A percentile compares a stretch with the other conserved stretches of the same genome.
Conservation (phyloP, 805 yeast genomes). For the Pichia occidentalis region DNA sequence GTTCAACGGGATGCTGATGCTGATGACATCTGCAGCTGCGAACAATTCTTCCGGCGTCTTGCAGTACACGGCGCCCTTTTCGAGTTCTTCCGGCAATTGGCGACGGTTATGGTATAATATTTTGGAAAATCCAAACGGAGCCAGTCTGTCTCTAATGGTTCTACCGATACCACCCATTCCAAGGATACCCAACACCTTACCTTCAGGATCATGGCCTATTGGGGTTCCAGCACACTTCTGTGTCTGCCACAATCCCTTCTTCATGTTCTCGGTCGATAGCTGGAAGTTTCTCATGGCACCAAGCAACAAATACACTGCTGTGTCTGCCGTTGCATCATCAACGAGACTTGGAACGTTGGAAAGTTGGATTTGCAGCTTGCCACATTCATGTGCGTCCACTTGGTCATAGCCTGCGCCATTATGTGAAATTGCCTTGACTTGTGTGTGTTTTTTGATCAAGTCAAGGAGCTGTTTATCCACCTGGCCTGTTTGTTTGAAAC, state of each 20-base stretch:
- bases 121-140: constrained; percentile 70
- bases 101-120: constrained; percentile 69
- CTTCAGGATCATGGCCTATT: constrained; percentile 69
- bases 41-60: constrained; percentile 58
- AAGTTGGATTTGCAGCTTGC: constrained; percentile 37
- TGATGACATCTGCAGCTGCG: constrained; percentile 56
- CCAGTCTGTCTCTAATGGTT: constrained; percentile 62
- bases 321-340: constrained; percentile 51
- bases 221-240: constrained; percentile 46
- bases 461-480: constrained; percentile 39
- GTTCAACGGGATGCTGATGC: constrained; percentile 75
- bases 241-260: constrained; percentile 57
- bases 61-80: constrained; percentile 64
- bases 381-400: constrained; percentile 38
- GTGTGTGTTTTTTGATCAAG: constrained; percentile 28
- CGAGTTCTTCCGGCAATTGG: constrained; percentile 53
- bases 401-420: constrained; percentile 57
- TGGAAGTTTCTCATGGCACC: constrained; percentile 57
- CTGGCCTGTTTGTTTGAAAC: constrained; percentile 34
- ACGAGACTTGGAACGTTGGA: constrained; percentile 50
- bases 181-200: constrained; percentile 68
- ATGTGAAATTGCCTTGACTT: constrained; percentile 39
- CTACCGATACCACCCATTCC: constrained; percentile 93
- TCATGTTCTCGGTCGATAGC: constrained; percentile 45
- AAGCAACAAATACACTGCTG: constrained; percentile 43